Base-by-base conservation (phyloP, 1,284 basidiomycete species). In the Ceratobasidium theobromae region DNA sequence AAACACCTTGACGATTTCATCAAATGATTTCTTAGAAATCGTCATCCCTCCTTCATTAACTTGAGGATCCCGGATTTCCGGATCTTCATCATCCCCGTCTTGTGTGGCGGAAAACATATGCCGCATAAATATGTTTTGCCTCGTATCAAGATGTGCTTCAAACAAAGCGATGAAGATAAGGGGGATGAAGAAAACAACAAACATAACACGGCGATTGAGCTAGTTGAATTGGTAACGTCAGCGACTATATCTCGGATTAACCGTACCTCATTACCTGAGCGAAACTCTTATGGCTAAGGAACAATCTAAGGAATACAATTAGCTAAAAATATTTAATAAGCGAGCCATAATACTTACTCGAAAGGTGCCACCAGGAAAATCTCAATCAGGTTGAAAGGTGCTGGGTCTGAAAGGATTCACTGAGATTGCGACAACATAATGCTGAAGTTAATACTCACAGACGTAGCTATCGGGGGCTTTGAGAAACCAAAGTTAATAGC, bases 351-450 rank as follows among this genome's bases (percentile, higher is more conserved):
- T 9, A 80, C 87, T 72, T 73, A 94, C 91, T 96, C 94, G 52
- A 92, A 80, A 12, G 95, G 95, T 0, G 86, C 91, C 67, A 96
- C 79, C 45, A 96, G 77, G 71, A 93, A 76, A 0, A 82, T 79
- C 76, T 98, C 95, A 69, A 96, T 78, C 49, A 98, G 79, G 74
- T 97, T 98, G 81, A 96, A 83, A 0, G 82, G 82, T 0, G 81
- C 74, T 23, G 71, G 71, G 66, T 70, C 67, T 67, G 38, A 23
- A 14, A 41, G n/a, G 33, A 28, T 35, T 3, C 5, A 43, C 21
- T 58, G 3, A 51, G 18, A 27, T 11, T 30, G 40, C 11, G 57
- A 14, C 54, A 18, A n/a, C 30, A 46, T 16, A 32, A 21, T 16
- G 32, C 27, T 30, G 9, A 27, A 27, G 14, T 33, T 28, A 27